These are phyloP conservation scores for Alternaria triticina DNA, from an alignment of 2,329 filamentous ascomycete species.

Conservation along the genomic window DNA sequence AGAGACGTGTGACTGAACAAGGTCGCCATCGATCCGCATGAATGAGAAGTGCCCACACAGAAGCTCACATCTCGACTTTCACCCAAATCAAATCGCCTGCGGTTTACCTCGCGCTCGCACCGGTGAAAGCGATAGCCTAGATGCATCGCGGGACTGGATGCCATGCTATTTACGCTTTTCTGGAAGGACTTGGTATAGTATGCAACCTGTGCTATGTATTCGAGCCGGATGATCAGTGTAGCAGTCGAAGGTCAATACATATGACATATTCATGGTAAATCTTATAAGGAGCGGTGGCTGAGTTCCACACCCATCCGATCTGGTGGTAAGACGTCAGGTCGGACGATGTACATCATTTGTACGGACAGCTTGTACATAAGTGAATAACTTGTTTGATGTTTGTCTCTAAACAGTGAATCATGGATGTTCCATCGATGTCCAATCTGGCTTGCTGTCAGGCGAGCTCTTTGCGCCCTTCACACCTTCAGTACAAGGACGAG, in stretches of 20 bases:
- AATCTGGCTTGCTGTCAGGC: not conserved
- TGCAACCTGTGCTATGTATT: not conserved
- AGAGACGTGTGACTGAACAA: not conserved
- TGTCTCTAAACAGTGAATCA: not conserved
- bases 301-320: not conserved
- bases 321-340: not conserved
- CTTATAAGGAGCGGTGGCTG: not conserved
- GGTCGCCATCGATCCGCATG: not conserved
- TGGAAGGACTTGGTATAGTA: not conserved
- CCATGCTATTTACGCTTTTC: not conserved
- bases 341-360: not conserved
- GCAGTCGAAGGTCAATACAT: not conserved
- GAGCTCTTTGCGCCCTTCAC: not conserved
- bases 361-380: not conserved
- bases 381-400: not conserved
- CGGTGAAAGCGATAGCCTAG: not conserved
- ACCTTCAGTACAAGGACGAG: not conserved
- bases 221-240: accelerated
- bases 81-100: not conserved
- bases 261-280: not conserved
- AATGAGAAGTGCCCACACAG: not conserved
- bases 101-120: not conserved
- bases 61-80: not conserved
- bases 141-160: not conserved
- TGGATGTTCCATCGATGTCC: not conserved